A percentile compares a stretch with the other conserved stretches of the same genome.
phyloP scores from a whole-genome alignment of 352 stramenopile genomes.

The Phytopythium aichiense region DNA sequence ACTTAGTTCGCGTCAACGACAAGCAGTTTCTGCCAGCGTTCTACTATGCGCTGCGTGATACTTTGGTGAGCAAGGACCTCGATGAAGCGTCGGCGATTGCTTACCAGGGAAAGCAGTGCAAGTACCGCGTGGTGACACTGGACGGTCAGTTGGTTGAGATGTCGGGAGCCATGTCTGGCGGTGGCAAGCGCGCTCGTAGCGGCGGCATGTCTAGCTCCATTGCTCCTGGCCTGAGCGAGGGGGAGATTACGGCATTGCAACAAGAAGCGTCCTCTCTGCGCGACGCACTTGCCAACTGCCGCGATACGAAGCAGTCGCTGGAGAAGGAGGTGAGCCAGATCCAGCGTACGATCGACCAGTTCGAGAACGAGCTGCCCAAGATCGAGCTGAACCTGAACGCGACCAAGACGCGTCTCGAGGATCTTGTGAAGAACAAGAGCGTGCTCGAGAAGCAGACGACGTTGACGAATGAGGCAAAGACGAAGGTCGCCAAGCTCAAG shows the following conservation, averaged over 20 bases:
- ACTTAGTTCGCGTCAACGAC: conserved; percentile 86
- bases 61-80: conserved; percentile 95
- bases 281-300: conserved; percentile 49
- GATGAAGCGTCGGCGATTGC: conserved; percentile 90
- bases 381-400: conserved; percentile 81
- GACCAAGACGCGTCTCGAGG: conserved; percentile 55
- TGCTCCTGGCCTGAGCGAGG: conserved; percentile 41
- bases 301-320: conserved; percentile 60
- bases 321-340: conserved; percentile 85
- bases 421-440: conserved; percentile 54
- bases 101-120: conserved; percentile 90
- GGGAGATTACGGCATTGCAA: conserved; percentile 64
- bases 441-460: conserved; percentile 85
- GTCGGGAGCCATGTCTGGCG: conserved; percentile 98
- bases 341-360: conserved; percentile 84
- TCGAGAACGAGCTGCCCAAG: conserved; percentile 90
- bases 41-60: conserved; percentile 96
- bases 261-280: conserved; percentile 43
- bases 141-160: conserved; percentile 98
- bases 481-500: conserved; percentile 83
- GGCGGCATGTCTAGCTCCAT: conserved; percentile 92
- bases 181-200: conserved; percentile 90
- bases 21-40: conserved; percentile 91
- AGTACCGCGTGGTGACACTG: conserved; percentile 97
- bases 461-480: conserved; percentile 83